Evolutionary conservation across 2,329 filamentous ascomycete species (phyloP), one percentile per base, ranked within the genome.

Genomic region (Fusarium fracticaudum): DNA sequence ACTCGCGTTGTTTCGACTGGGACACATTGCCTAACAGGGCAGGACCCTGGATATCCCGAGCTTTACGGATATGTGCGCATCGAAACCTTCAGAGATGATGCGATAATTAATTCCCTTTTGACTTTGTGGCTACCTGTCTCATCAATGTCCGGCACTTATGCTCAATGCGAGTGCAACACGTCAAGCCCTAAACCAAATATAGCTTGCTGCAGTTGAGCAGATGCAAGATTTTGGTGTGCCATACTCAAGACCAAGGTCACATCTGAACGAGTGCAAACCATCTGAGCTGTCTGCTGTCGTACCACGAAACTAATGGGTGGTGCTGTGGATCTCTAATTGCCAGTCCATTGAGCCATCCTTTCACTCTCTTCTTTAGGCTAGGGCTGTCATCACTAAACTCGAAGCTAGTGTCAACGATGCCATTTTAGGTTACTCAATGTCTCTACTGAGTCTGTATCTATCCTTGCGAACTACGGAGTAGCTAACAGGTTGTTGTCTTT

Each of bases 41-140:
- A 74, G 72, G 72, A 74, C 72, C 72, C 72, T 74, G 64, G 72
- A 70, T 75, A 67, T 75, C 60, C 38, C 44, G 58, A 50, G 48
- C 64, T 58, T 70, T 14, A 48, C 26, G 26, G 14, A 48, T 61
- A 55, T 74, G 41, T 60, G 62, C 55, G 45, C 51, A 50, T 54
- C 40, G 45, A 54, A 33, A 43, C 55, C 37, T 59, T 53, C 67
- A 48, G 62, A 73, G 24, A 22, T 60, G 43, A 37, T 67, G 31
- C 65, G 59, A 59, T 45, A 70, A 60, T 61, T 38, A n/a, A 20
- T 37, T 37, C 50, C 14, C 13, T 48, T 72, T 73, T 70, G 54
- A 67, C 69, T 74, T 74, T 75, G 69, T 74, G 72, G 54, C 69
- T 55, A 73, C 54, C 64, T 69, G 45, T 55, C 41, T 54, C 47